Evolutionary conservation across 139 green algal species (phyloP), one percentile per base, ranked within the genome.

Genomic region (Micromonas pusilla): DNA sequence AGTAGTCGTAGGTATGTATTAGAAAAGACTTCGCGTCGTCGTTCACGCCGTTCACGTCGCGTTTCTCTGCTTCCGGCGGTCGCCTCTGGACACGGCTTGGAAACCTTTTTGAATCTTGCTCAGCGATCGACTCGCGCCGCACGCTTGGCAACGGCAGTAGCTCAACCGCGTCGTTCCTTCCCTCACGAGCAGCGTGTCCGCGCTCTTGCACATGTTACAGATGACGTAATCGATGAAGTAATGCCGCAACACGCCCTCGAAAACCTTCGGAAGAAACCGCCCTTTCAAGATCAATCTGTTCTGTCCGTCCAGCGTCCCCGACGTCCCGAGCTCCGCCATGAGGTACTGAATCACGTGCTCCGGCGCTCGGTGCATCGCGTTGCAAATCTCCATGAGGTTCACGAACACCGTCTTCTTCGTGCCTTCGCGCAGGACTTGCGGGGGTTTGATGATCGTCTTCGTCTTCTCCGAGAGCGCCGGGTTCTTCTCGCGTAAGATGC

Each of bases 361-460:
- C 13, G 79, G 80, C 78, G 89, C 81, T 33, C 90, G 77, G 80
- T 96, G 92, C 90, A 96, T 95, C 84, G 77, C 80, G 81, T 95
- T 97, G 88, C 92, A 97, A 65, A 99, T 89, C 80, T 99, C 95
- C 89, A 96, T 95, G 83, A 98, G 99, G 90, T 99, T 99, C 66
- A 89, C 94, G 83, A 99, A 99, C 45, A 99, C 95, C 2, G 95
- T 99, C 92, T 98, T 99, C 88, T 99, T 99, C 52, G 95, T 99
- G 45, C 95, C 95, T 88, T 99, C 95, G 57, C 95, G 88, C 3
- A 94, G 89, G 70, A 99, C 94, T 87, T 94, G 83, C 26, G 95
- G 95, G n/a, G 95, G 95, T 83, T 97, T 97, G 39, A 99, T 90
- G 72, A 96, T 93, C 19, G 94, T 99, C 39, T 94, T 85, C 19